Base-by-base conservation (phyloP, 2,329 filamentous ascomycete genomes). In the Monascus ruber region DNA sequence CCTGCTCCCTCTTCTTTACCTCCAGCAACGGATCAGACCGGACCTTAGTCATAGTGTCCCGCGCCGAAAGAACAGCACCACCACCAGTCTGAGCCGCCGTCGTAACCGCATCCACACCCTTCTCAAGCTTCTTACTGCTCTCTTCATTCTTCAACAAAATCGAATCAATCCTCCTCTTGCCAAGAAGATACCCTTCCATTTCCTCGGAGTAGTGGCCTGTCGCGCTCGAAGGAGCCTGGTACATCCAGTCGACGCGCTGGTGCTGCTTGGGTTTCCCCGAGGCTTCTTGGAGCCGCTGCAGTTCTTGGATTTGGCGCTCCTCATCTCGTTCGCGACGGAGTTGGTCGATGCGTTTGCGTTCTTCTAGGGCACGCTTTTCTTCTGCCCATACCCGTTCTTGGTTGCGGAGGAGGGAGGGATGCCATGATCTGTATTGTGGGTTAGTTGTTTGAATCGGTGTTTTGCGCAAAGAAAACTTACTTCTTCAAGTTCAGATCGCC, bases 241-340 rank as follows among this genome's bases (percentile, higher is more conserved):
- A 98, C 86, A 98, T 95, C 85, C 91, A 98, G 54, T 96, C 91
- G 25, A 98, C 89, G 29, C 87, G 79, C 52, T 89, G 81, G 26
- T 83, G 68, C 38, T 82, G 75, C 56, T 86, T 88, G 52, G 76
- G 78, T 40, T 88, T 87, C 31, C 91, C 91, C 1, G 87, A 83
- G 2, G 83, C 81, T 64, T 95, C 91, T 41, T 95, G 85, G 49
- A 96, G 75, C 38, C 80, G 77, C 62, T 95, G 85, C 1, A 96
- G 77, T 60, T 96, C 88, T 61, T 95, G 86, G 49, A 94, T 84
- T 35, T 84, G 81, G 35, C 88, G 80, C 67, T 98, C 93, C 60
- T 96, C 88, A 50, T 88, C 86, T 48, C 94, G 81, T 64, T 98
- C 91, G 55, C 93, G 88, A 55, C 87, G 78, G 45, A 94, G 81